These are phyloP conservation scores for Rhizoclosmatium sp. DNA, from an alignment of 192 early-diverging fungal genomes.

Conservation along the genomic window DNA sequence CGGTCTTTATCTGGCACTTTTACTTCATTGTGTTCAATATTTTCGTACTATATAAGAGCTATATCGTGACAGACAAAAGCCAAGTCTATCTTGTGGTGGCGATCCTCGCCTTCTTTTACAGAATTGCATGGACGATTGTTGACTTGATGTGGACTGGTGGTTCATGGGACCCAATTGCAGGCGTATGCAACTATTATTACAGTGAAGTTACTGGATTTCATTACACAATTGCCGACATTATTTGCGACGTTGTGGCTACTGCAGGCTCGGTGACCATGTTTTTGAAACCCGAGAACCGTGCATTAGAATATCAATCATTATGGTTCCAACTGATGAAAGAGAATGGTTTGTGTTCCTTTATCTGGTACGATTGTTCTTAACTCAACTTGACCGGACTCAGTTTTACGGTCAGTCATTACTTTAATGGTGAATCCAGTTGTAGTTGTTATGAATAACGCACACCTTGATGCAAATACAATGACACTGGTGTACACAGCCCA, in stretches of 20 bases:
- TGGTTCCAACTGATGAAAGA: constrained; percentile 10
- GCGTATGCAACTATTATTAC: constrained; percentile 1
- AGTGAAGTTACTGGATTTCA: not conserved
- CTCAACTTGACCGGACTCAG: not conserved
- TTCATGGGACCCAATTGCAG: not conserved
- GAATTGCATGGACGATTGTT: not conserved
- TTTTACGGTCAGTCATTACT: not conserved
- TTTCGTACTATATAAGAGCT: constrained; percentile 2
- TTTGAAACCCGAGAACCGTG: constrained; percentile 1
- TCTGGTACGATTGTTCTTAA: not conserved
- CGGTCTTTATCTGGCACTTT: not conserved
- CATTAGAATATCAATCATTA: not conserved
- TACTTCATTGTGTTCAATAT: constrained; percentile 1
- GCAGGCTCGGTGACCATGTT: constrained; percentile 9
- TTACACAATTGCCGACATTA: constrained; percentile 17
- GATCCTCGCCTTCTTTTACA: not conserved
- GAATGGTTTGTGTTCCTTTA: not conserved
- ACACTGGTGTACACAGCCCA: constrained; percentile 1
- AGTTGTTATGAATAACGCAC: not conserved
- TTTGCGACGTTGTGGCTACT: constrained; percentile 16
- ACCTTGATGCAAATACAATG: not conserved
- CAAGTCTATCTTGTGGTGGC: not conserved
- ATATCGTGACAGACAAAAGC: not conserved
- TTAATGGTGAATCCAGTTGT: constrained; percentile 10
- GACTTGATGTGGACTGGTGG: constrained; percentile 7